These are phyloP conservation scores for Odonthalia washingtoniensis DNA, from an alignment of 31 red algal genomes.

Conservation along the genomic window DNA sequence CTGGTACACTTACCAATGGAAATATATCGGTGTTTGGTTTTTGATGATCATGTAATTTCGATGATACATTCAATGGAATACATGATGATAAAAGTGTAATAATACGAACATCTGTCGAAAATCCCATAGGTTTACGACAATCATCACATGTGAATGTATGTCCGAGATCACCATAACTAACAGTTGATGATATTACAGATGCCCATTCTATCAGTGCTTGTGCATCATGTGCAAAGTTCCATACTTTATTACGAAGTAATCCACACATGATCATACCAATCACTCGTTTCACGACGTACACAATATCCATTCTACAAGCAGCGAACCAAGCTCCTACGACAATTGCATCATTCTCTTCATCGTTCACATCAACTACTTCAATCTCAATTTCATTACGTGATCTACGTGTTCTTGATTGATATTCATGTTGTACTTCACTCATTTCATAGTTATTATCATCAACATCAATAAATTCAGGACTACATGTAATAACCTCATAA, in stretches of 20 bases:
- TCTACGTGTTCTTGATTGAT: not conserved
- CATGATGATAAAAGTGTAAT: conserved; percentile 22
- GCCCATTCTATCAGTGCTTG: conserved; percentile 58
- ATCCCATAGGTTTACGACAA: conserved; percentile 30
- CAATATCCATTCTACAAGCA: not conserved
- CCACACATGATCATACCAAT: conserved; percentile 46
- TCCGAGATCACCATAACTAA: conserved; percentile 17
- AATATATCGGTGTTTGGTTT: not conserved
- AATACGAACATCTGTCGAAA: not conserved
- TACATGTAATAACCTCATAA: not conserved
- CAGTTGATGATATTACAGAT: conserved; percentile 23
- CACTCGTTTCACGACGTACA: conserved; percentile 5
- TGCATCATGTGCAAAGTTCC: conserved; percentile 32
- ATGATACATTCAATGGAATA: not conserved
- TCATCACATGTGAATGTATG: conserved; percentile 48
- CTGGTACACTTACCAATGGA: conserved; percentile 29
- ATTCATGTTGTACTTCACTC: not conserved
- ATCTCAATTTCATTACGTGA: not conserved
- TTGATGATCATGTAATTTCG: not conserved
- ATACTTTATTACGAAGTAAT: conserved; percentile 33
- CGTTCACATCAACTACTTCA: not conserved
- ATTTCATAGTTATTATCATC: not conserved
- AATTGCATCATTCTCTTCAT: not conserved
- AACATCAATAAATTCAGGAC: not conserved
- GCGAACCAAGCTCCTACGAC: conserved; percentile 17